Conservation (phyloP, 2,329 filamentous ascomycete species). For the Aureobasidium subglaciale region DNA sequence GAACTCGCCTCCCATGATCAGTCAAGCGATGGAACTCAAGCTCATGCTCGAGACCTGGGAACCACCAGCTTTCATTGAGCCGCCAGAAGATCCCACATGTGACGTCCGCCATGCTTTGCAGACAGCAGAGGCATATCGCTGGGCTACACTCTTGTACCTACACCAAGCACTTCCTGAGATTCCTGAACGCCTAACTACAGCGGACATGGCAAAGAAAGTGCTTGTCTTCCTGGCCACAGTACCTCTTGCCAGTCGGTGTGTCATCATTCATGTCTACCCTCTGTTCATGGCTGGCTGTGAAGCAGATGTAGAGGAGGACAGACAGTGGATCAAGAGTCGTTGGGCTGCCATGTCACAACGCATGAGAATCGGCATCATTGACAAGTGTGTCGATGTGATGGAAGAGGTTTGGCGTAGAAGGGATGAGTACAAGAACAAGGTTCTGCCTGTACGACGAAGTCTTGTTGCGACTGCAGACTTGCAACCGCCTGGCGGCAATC, state of each 20-base stretch:
- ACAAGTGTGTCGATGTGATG: conserved; percentile 57
- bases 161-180: conserved; percentile 64
- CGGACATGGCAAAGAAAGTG: conserved; percentile 54
- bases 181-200: conserved; percentile 47
- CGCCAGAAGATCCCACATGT: conserved; percentile 56
- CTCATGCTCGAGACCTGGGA: conserved; percentile 54
- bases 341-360: conserved; percentile 56
- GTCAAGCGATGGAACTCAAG: conserved; percentile 56
- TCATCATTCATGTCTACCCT: conserved; percentile 64
- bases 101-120: conserved; percentile 58
- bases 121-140: conserved; percentile 61
- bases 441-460: conserved; percentile 23
- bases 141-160: conserved; percentile 58
- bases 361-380: conserved; percentile 61
- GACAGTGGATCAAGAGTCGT: conserved; percentile 56
- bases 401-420: conserved; percentile 60
- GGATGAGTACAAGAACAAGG: conserved; percentile 44
- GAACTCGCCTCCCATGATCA: conserved; percentile 56
- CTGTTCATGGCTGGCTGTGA: conserved; percentile 62
- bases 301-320: conserved; percentile 50
- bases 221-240: conserved; percentile 57
- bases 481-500: neutral
- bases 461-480: conserved; percentile 29
- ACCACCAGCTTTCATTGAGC: conserved; percentile 50
- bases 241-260: conserved; percentile 53